Base-by-base conservation (phyloP, 2,329 filamentous ascomycete species). In the Macrophomina phaseolina region DNA sequence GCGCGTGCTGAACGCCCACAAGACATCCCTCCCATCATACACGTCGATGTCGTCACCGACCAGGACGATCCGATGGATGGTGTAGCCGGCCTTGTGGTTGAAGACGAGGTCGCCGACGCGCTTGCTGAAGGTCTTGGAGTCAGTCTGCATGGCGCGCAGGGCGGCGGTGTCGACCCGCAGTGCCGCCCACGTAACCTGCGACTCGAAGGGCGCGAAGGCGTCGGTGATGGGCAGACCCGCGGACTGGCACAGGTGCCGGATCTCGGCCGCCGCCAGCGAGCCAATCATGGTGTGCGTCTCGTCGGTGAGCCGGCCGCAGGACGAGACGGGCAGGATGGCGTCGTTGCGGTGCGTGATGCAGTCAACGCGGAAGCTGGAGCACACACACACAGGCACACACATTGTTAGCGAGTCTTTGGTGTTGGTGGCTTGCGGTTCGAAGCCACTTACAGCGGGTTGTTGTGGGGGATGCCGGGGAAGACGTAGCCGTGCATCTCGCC, bases 1-100 rank as follows among this genome's bases (percentile, higher is more conserved):
- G 0, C 83, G 76, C 0, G 83, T 85, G 14, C 73, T 75, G 66
- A 82, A 84, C 0, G 83, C 83, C 80, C 80, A 86, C 63, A 83
- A 80, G 6, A 85, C 79, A 38, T 85, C 81, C 53, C 81, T 80
- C 61, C 74, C 74, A 56, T 82, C 69, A 68, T 82, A 83, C 0
- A 82, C 74, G 58, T 85, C 82, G 63, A 86, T 81, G 62, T 86
- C 84, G 1, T 84, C 81, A 0, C 83, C 83, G 0, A 83, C 78
- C 0, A 86, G 69, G 0, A 84, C 68, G 6, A 85, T 66, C 0
- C 81, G 77, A 65, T 85, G 80, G 55, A 84, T 81, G 0, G 75
- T 75, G 49, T 77, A 78, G 6, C 80, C 79, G 11, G 75, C 75
- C 72, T 84, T 85, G 65, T 80, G 69, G 64, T 79, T 69, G 71